Evolutionary conservation across 192 early-diverging fungal genomes (phyloP), one percentile per base, ranked within the genome.

Genomic region (Spizellomyces punctatus): DNA sequence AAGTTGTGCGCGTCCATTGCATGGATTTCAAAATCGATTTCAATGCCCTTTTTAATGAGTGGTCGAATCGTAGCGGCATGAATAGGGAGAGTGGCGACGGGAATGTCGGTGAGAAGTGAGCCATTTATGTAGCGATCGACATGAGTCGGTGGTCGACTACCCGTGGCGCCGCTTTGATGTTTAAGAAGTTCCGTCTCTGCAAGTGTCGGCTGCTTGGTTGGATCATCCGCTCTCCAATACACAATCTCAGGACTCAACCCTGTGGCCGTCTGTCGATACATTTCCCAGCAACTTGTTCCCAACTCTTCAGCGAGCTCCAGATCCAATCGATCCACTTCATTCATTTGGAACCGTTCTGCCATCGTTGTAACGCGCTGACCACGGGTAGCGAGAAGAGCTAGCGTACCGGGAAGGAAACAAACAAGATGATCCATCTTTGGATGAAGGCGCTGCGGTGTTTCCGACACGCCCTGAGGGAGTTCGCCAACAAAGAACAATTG

Each of bases 341-440:
- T 52, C 52, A 81, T 22, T 16, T 49, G 36, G 21, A 66, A 65
- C 16, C 76, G 56, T 2, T 80, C 63, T 3, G 82, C 69, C 6
- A 60, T 64, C 6, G 65, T 64, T 6, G 72, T 55, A 4, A 90
- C 59, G 27, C 76, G 44, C 46, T 57, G 74, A 19, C 91, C 91
- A 42, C 82, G 75, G 9, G 92, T 91, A 0, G 89, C 92, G 10
- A 88, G 87, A 10, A 96, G 78, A 0, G 94, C 93, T 67, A 96
- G 78, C 6, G 89, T 89, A 0, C 93, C 94, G 10, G 92, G 92
- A 17, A 94, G 81, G 79, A 96, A 98, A 79, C 96, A 96, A 2
- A 95, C 93, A 16, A 98, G 81, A 68, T 98, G 96, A 78, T 96
- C 93, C 94, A 96, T 95, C 72, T 92, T 94, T 19, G 81, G 73